phyloP scores from a whole-genome alignment of 768 basidiomycete species.

The Serendipita sp. region DNA sequence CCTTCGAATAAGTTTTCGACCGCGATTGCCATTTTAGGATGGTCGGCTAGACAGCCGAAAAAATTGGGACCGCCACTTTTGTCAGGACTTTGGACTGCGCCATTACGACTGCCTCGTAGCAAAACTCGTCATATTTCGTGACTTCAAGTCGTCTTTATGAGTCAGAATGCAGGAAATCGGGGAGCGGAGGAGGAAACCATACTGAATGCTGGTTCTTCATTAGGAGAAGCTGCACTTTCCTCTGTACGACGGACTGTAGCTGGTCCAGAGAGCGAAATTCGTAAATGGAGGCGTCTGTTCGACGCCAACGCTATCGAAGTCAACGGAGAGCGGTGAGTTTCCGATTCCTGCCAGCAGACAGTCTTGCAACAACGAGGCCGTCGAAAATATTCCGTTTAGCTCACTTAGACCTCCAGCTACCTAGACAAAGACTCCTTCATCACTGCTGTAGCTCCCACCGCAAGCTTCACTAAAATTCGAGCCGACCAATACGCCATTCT shows the following conservation, averaged over 20 bases:
- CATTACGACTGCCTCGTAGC: not conserved
- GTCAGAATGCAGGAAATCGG: not conserved
- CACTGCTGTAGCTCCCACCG: conserved; percentile 81
- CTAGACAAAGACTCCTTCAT: conserved; percentile 81
- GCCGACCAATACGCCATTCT: conserved; percentile 79
- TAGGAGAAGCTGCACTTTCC: conserved; percentile 23
- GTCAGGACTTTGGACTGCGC: not conserved
- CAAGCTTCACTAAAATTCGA: conserved; percentile 70
- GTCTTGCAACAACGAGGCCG: not conserved
- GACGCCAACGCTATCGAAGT: conserved; percentile 61
- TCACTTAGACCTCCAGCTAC: conserved; percentile 35
- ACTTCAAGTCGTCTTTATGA: not conserved
- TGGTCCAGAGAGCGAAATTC: conserved; percentile 67
- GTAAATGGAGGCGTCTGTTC: conserved; percentile 78
- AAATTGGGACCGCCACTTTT: not conserved
- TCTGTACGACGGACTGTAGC: conserved; percentile 52
- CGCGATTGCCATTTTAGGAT: not conserved
- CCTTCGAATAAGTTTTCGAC: too few relatives aligned
- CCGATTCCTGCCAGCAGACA: not conserved
- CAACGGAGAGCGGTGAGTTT: conserved; percentile 66
- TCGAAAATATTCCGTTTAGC: not conserved
- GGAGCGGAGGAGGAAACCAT: not conserved
- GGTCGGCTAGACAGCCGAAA: not conserved
- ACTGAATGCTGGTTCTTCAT: not conserved
- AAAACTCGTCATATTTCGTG: not conserved